Percentiles rank a stretch among this genome's conserved stretches.
Conservation (phyloP, 2,329 filamentous ascomycete species). For the Fusarium sulawesiense region DNA sequence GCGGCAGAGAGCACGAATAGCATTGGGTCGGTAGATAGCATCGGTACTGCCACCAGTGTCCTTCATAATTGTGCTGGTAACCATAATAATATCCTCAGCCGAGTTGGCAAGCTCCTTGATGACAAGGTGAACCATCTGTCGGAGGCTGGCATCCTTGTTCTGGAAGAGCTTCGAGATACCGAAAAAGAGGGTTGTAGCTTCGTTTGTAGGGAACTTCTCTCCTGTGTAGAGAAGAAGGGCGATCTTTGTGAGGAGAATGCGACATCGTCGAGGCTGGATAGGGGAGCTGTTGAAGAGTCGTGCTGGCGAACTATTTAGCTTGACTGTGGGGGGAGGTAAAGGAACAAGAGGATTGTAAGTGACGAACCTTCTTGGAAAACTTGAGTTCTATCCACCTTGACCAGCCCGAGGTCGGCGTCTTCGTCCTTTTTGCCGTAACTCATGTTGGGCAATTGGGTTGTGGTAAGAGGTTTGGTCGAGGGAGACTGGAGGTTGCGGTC, state of each 20-base stretch:
- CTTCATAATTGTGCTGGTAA: conserved; percentile 99
- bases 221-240: conserved; percentile 95
- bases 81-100: conserved; percentile 99
- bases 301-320: conserved; percentile 68
- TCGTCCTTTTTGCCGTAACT: conserved; percentile 99
- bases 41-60: conserved; percentile 96
- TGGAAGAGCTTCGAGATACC: conserved; percentile 99
- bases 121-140: conserved; percentile 98
- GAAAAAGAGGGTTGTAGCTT: conserved; percentile 98
- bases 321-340: conserved; percentile 45
- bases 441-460: conserved; percentile 70
- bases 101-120: conserved; percentile 97
- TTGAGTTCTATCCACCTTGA: conserved; percentile 97
- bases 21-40: conserved; percentile 93
- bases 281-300: conserved; percentile 98
- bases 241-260: conserved; percentile 97
- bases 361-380: conserved; percentile 96
- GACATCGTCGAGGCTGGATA: conserved; percentile 96
- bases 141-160: conserved; percentile 97
- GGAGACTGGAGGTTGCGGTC: conserved; percentile 51
- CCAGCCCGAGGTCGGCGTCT: conserved; percentile 91
- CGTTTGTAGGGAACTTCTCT: conserved; percentile 95
- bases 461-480: conserved; percentile 46
- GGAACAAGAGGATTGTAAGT: conserved; percentile 46
- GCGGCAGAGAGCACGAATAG: conserved; percentile 92